Evolutionary conservation across 2,329 filamentous ascomycete species (phyloP), one percentile per base, ranked within the genome.

Genomic region (Colletotrichum brevisporum): DNA sequence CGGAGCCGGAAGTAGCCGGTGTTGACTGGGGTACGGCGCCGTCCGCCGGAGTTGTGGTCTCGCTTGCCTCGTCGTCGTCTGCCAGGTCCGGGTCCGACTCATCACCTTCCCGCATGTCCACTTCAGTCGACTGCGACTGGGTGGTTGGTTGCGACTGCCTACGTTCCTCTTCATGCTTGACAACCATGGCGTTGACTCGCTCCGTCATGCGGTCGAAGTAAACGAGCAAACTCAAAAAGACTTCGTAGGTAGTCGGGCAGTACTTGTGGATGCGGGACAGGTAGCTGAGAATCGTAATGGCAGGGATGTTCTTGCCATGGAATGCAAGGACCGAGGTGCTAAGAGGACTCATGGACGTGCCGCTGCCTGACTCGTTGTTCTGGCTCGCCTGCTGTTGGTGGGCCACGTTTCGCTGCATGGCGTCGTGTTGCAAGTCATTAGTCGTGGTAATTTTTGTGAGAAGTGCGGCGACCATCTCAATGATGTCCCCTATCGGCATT

Each of bases 201-300:
- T 98, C 96, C 51, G 95, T 98, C 96, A 99, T 99, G 71, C 96
- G 92, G 79, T 99, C 96, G 81, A 99, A 99, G 81, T 98, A 99
- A 39, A 99, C 95, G 63, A 99, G 83, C 75, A 99, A 82, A 78
- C 95, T 98, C 69, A 99, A 83, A 77, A 99, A 99, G 0, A 99
- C 96, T 81, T 99, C 96, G 78, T 97, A 99, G 0, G 96, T 98
- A 6, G 96, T 98, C 0, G 96, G 96, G 76, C 96, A 99, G 82
- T 99, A 99, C 83, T 98, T 98, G 83, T 99, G 95, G 78, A 99
- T 98, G 69, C 96, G 91, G 75, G 92, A 95, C 61, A 99, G 84
- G 76, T 99, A 99, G 85, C 94, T 98, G 70, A 97, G 85, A 70
- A 99, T 98, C 21, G 95, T 97, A 75, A 99, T 99, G 77, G 93